Percentiles rank a stretch among this genome's conserved stretches.
Evolutionary conservation across 1,284 basidiomycete genomes (phyloP).

Genomic region (Gomphus sp.): DNA sequence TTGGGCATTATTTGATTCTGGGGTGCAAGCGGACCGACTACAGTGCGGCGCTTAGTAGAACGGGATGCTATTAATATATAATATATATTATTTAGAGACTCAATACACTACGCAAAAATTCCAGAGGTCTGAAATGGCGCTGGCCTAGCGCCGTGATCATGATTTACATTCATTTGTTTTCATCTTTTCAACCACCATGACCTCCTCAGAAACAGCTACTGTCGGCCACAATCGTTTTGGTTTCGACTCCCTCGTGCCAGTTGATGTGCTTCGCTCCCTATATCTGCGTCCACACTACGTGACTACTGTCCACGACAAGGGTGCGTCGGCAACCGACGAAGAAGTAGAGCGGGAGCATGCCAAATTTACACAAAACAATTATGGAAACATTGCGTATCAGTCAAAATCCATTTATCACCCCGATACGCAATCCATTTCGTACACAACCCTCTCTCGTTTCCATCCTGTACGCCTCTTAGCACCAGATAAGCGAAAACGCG

Average conservation of each 20-base stretch:
- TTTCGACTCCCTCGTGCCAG: constrained; percentile 76
- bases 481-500: constrained; percentile 71
- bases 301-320: constrained; percentile 23
- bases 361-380: constrained; percentile 40
- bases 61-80: too few relatives aligned
- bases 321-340: constrained; percentile 19
- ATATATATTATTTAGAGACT: too few relatives aligned
- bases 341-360: constrained; percentile 34
- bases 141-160: neutral
- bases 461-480: constrained; percentile 85
- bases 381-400: constrained; percentile 45
- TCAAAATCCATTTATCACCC: constrained; percentile 80
- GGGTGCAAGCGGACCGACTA: neutral
- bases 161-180: neutral
- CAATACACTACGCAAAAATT: too few relatives aligned
- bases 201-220: constrained; percentile 41
- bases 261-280: constrained; percentile 72
- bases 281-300: constrained; percentile 81
- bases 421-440: constrained; percentile 73
- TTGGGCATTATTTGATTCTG: neutral
- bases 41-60: too few relatives aligned
- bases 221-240: constrained; percentile 81
- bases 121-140: neutral
- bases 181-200: neutral
- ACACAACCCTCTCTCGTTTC: constrained; percentile 84